Conservation (phyloP, 352 stramenopile genomes). For the Pythium rhizo-oryzae region DNA sequence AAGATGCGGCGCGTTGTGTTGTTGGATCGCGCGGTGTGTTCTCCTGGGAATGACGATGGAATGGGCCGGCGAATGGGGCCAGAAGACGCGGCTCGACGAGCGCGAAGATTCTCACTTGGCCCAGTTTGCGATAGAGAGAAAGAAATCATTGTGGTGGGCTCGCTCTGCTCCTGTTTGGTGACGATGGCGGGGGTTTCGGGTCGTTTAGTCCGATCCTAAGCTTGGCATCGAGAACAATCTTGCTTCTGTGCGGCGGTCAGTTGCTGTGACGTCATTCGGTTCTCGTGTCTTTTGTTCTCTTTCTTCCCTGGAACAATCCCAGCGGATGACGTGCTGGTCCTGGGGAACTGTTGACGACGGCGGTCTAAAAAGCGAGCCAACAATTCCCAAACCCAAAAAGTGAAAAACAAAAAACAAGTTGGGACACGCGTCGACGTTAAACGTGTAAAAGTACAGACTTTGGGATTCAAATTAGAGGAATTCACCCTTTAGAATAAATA, state of each 20-base stretch:
- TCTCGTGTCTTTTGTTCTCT: neutral
- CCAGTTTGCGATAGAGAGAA: no score
- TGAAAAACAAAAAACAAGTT: neutral
- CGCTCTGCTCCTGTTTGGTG: no score
- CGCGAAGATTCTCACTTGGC: neutral
- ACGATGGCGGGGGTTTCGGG: neutral
- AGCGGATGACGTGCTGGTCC: constrained; percentile 11
- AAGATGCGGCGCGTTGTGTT: constrained; percentile 3
- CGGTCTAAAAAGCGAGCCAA: no score
- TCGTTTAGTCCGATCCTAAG: neutral
- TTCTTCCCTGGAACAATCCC: neutral
- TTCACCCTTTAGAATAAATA: constrained; percentile 24
- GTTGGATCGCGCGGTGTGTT: constrained; percentile 4
- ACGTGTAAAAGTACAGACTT: constrained; percentile 3
- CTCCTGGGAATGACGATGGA: neutral
- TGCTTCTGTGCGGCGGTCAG: no score
- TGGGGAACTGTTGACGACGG: neutral
- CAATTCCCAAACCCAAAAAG: no score
- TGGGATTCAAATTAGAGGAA: constrained; percentile 12
- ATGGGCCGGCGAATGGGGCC: neutral
- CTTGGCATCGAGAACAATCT: neutral
- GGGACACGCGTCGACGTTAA: constrained; percentile 8
- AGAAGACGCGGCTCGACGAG: neutral
- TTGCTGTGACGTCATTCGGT: neutral
- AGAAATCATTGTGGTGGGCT: no score